phyloP scores from a whole-genome alignment of 148 eudicot species.

The Rhododendron simsii region DNA sequence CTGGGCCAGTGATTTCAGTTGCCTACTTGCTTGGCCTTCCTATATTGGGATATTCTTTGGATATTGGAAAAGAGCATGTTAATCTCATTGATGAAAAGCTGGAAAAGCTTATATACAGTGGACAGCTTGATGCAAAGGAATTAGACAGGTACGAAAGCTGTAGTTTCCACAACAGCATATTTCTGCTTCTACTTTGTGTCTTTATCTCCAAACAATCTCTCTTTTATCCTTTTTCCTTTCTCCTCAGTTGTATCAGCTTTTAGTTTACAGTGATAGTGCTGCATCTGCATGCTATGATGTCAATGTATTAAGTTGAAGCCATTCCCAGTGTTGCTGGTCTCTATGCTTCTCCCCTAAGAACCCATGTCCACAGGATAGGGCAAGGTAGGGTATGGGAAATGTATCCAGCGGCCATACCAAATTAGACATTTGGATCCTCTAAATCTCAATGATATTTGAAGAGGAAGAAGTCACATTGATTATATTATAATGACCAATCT shows the following conservation, averaged over 20 bases:
- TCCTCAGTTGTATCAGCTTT: background rate
- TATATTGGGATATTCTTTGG: conserved; percentile 82
- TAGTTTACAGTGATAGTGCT: conserved; percentile 2
- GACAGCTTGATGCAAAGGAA: conserved; percentile 87
- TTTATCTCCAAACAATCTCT: background rate
- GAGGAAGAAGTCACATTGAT: background rate
- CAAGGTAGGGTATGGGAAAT: background rate
- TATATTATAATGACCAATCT: background rate
- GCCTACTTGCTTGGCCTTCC: conserved; percentile 92
- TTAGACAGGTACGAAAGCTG: conserved; percentile 66
- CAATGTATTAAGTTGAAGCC: background rate
- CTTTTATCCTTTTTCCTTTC: background rate
- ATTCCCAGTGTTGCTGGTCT: background rate
- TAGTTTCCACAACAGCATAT: background rate
- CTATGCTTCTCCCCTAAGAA: background rate
- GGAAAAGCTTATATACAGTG: conserved; percentile 90
- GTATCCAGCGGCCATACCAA: background rate
- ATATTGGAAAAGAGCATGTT: conserved; percentile 93
- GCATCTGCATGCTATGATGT: background rate
- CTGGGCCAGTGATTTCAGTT: conserved; percentile 38
- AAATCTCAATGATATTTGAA: background rate
- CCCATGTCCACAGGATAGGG: background rate
- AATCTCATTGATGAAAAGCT: conserved; percentile 78
- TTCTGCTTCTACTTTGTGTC: background rate
- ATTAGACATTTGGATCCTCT: background rate